Base-by-base conservation (phyloP, 2,329 filamentous ascomycete species). In the Trichoderma endophyticum region DNA sequence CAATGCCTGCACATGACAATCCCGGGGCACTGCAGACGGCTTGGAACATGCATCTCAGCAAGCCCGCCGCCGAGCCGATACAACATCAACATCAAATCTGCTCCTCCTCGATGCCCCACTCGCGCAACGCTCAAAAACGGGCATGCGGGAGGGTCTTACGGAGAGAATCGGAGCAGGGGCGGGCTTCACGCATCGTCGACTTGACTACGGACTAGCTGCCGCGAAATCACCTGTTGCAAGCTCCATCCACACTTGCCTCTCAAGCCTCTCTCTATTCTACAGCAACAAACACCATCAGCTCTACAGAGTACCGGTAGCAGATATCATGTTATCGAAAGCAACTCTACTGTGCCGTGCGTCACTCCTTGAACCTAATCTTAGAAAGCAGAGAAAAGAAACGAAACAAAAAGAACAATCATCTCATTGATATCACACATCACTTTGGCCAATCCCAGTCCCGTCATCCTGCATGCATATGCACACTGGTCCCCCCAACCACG, bases 91-190 rank as follows among this genome's bases (percentile, higher is more conserved):
- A 39, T 39, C 15, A 18, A 34, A 39, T 39, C 15, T 39, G 15
- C 15, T 7, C 34, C 30, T 56, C 24, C 56, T 59, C 18, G 56
- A 59, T 34, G 24, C 18, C 24, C 36, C 36, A 30, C 61, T 15
- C 15, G 36, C 62, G 15, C 28, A n/a, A 30, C 24, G 6, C 57
- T 39, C 57, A n/a, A 15, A 61, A 36, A 59, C 34, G 34, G 56
- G 39, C 24, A 61, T 51, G n/a, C 57, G 5, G 57, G 36, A 48
- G 56, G 39, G 57, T 69, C 39, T n/a, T 14, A 36, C 67, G 68
- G 68, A 71, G 68, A 66, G 62, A 71, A 73, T 71, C 68, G 68
- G 71, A 71, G 64, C 66, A 39, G 30, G 28, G 32, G 30, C 59
- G 36, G 36, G 62, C 69, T 63, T 57, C 71, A 64, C 62, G 18